Percentiles rank a stretch among this genome's conserved stretches.
These are phyloP conservation scores for Cichorium intybus DNA, from an alignment of 140 eudicot species.

Conservation along the genomic window DNA sequence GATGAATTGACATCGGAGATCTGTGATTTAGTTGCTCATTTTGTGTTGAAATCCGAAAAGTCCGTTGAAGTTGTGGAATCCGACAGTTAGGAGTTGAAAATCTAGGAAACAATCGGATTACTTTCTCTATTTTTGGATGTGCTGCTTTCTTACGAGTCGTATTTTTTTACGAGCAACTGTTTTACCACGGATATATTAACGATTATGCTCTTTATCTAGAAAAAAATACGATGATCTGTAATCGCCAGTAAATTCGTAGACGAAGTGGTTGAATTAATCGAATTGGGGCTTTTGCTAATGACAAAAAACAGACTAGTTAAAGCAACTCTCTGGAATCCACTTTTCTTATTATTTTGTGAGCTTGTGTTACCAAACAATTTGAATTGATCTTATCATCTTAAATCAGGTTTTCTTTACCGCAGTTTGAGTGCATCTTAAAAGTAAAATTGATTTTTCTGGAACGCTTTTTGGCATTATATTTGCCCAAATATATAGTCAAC, in stretches of 20 bases:
- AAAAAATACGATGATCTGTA: slow-evolving; percentile 1
- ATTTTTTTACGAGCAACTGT: neutral
- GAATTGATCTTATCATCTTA: neutral
- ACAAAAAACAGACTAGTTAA: neutral
- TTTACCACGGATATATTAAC: neutral
- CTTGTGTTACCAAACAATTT: neutral
- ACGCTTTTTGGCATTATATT: neutral
- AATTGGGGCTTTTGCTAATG: neutral
- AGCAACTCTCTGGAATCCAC: too few species aligned
- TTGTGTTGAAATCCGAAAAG: slow-evolving; percentile 1
- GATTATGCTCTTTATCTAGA: neutral
- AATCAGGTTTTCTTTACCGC: neutral
- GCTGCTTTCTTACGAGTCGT: too few species aligned
- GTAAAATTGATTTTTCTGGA: neutral
- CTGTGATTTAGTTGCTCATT: neutral
- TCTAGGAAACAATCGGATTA: neutral
- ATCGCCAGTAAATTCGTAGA: neutral
- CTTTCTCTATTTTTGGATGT: neutral
- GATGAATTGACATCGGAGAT: neutral
- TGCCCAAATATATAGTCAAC: too few species aligned
- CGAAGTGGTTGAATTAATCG: slow-evolving; percentile 5
- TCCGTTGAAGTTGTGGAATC: slow-evolving; percentile 10
- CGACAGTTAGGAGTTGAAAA: neutral
- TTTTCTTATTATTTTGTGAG: neutral
- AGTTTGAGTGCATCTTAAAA: neutral